These are phyloP conservation scores for Solanum peruvianum DNA, from an alignment of 257 asterid species.

Conservation along the genomic window DNA sequence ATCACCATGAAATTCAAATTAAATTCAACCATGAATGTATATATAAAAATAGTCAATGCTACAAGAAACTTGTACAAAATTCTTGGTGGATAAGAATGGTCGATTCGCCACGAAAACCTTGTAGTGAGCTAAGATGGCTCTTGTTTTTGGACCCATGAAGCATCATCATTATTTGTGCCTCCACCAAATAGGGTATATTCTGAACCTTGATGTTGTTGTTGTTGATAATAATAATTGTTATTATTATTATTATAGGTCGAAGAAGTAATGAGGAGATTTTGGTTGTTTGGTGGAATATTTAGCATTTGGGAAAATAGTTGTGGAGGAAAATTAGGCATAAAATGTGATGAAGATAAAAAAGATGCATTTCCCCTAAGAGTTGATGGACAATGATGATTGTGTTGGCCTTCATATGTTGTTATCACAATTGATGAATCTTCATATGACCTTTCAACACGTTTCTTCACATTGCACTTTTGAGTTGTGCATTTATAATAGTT, in stretches of 20 bases:
- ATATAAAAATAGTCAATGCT: not conserved
- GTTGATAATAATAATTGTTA: not conserved
- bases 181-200: conserved; percentile 1
- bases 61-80: not conserved
- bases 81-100: not conserved
- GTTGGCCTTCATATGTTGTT: conserved; percentile 64
- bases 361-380: conserved; percentile 41
- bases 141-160: conserved; percentile 5
- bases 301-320: conserved; percentile 18
- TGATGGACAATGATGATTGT: conserved; percentile 67
- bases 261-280: conserved; percentile 1
- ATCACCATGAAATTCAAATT: not conserved
- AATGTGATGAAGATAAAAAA: conserved; percentile 22
- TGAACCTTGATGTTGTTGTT: not conserved
- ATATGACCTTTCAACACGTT: conserved; percentile 53
- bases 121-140: not conserved
- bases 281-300: not conserved
- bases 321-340: conserved; percentile 15
- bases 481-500: conserved; percentile 63
- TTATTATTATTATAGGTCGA: not conserved
- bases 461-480: conserved; percentile 53
- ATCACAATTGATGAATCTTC: conserved; percentile 51
- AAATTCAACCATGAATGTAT: not conserved
- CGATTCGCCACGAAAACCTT: not conserved
- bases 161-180: not conserved